Conservation (phyloP, 1,284 basidiomycete genomes). For the Mycena sp. region DNA sequence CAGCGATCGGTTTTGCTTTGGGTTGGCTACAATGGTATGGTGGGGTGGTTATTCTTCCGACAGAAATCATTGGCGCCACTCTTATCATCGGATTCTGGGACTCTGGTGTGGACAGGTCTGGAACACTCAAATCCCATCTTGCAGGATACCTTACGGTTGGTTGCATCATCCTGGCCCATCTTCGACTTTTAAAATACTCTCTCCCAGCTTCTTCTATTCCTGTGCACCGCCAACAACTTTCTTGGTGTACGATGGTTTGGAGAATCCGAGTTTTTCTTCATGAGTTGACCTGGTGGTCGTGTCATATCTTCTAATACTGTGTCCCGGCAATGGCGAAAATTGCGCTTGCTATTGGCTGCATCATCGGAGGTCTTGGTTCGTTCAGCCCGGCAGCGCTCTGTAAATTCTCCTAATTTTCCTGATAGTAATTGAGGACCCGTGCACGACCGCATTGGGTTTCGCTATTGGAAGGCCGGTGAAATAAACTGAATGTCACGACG, state of each 20-base stretch:
- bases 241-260: conserved; percentile 27
- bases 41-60: conserved; percentile 20
- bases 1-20: conserved; percentile 28
- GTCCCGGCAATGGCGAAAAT: conserved; percentile 29
- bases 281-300: background rate
- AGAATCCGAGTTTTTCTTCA: conserved; percentile 25
- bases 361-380: conserved; percentile 21
- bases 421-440: conserved; percentile 33
- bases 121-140: conserved; percentile 15
- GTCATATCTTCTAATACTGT: background rate
- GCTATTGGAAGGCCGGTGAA: conserved; percentile 34
- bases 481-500: rapidly evolving
- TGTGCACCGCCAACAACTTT: conserved; percentile 23
- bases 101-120: background rate
- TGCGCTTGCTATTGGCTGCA: conserved; percentile 17
- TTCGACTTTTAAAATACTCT: background rate
- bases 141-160: conserved; percentile 22
- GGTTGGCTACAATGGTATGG: conserved; percentile 27
- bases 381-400: background rate
- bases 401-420: background rate
- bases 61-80: conserved; percentile 23
- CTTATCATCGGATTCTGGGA: conserved; percentile 25
- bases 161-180: background rate
- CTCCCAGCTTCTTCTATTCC: conserved; percentile 12
- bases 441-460: conserved; percentile 37